Evolutionary conservation across 2,329 filamentous ascomycete genomes (phyloP), one percentile per base, ranked within the genome.

Genomic region (Nectriaceae sp.): DNA sequence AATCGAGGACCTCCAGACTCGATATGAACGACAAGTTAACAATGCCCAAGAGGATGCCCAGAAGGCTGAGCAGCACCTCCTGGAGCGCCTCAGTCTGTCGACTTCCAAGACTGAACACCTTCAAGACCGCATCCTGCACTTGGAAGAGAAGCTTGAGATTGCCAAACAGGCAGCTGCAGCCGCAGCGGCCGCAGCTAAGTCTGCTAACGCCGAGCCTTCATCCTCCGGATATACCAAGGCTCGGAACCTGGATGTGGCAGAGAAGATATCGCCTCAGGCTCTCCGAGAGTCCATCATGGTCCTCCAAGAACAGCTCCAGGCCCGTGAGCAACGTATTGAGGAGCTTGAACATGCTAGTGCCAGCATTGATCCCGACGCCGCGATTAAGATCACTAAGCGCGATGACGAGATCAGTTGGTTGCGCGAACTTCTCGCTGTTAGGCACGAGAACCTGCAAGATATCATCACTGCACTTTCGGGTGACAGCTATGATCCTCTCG

Each of bases 351-450:
- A 85, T 44, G 78, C 85, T 44, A 75, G 91, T 6, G 73, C 82
- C 16, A 79, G 82, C 50, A 70, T 87, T 3, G 90, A 96, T 60
- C 86, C 85, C 8, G 88, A 96, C 35, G 87, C 90, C 0, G 82
- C 88, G 2, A 79, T 75, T 42, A 96, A 94, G 74, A 84, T 97
- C 60, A 87, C 90, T 58, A 95, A 97, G 70, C 88, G 89, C 31
- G 91, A 97, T 55, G 91, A 93, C 21, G 94, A 99, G 69, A 96
- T 97, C 55, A 86, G 78, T 57, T 99, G 94, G 93, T 78, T 99
- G 21, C 89, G 94, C 47, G 94, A 99, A 70, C 83, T 99, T 33
- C 83, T 99, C 21, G 89, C 88, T 24, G 92, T 97, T 18, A 85
- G 94, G 47, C 86, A 94, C 61, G 88, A 93, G 44, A 95, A 99